phyloP scores from a whole-genome alignment of 2,329 filamentous ascomycete genomes.

The Pezicula neosporulosa region DNA sequence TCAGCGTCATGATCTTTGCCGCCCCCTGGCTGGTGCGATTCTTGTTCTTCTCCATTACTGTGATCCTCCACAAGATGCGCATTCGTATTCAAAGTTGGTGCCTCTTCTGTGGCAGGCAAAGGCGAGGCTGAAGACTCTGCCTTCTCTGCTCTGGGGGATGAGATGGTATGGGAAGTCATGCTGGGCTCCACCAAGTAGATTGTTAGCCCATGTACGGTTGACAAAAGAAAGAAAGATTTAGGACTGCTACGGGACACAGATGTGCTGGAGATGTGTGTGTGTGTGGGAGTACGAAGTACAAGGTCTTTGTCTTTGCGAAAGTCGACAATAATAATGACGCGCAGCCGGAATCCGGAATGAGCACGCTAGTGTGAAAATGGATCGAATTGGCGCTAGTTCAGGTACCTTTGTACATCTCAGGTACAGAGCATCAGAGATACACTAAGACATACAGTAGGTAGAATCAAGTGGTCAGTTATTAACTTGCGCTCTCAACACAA shows the following conservation, averaged over 20 bases:
- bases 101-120: slow-evolving; percentile 9
- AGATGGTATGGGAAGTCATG: slow-evolving; percentile 7
- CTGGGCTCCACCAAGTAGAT: slow-evolving; percentile 1
- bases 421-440: neutral
- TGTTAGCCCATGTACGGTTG: neutral
- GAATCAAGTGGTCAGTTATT: neutral
- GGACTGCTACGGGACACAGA: neutral
- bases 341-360: neutral
- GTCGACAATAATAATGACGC: neutral
- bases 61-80: slow-evolving; percentile 11
- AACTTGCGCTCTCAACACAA: no score
- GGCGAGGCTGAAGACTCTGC: slow-evolving; percentile 7
- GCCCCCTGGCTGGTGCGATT: neutral
- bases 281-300: slow-evolving; percentile 3
- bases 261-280: neutral
- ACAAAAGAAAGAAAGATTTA: slow-evolving; percentile 12
- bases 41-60: slow-evolving; percentile 6
- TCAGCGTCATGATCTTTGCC: neutral
- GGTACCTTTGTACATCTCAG: no score
- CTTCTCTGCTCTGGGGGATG: neutral
- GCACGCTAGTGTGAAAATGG: neutral
- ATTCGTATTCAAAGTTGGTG: slow-evolving; percentile 5
- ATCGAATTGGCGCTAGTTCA: neutral
- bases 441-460: no score
- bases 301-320: no score